Evolutionary conservation across 306 rosid genomes (phyloP).

Genomic region (Lupinus albus): DNA sequence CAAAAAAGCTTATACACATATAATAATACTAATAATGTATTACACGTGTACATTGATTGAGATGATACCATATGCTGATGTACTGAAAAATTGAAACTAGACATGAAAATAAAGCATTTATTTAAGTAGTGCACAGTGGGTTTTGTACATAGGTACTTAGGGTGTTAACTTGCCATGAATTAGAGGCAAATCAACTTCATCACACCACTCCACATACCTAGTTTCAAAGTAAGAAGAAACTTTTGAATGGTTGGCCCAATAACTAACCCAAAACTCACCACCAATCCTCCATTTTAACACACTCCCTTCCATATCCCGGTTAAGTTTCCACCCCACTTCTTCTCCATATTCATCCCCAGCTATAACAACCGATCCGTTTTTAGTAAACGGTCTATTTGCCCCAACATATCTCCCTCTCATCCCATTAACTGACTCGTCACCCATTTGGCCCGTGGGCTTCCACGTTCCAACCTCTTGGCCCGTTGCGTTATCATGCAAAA

Average conservation of each 20-base stretch:
- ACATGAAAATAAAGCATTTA: background rate
- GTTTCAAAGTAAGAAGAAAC: conserved; percentile 65
- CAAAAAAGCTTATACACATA: too few relatives aligned
- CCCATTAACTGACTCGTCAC: conserved; percentile 35
- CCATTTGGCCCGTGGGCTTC: conserved; percentile 28
- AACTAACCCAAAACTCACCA: conserved; percentile 75
- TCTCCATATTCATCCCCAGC: conserved; percentile 80
- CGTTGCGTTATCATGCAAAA: conserved; percentile 58
- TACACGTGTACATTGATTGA: too few relatives aligned
- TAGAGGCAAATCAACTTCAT: conserved; percentile 95
- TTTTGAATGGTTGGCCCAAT: conserved; percentile 58
- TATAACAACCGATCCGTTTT: conserved; percentile 69
- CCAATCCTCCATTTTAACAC: conserved; percentile 94
- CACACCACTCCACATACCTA: conserved; percentile 84
- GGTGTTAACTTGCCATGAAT: conserved; percentile 49
- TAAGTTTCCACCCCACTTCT: conserved; percentile 74
- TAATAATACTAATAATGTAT: too few relatives aligned
- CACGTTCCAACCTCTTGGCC: conserved; percentile 64
- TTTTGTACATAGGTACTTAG: background rate
- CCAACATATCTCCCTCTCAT: conserved; percentile 49
- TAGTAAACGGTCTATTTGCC: conserved; percentile 58
- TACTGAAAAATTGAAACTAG: background rate
- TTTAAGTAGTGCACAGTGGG: background rate
- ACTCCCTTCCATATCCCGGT: conserved; percentile 88
- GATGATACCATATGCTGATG: too few relatives aligned